phyloP scores from a whole-genome alignment of 441 rosid species.

The Croton setiger region DNA sequence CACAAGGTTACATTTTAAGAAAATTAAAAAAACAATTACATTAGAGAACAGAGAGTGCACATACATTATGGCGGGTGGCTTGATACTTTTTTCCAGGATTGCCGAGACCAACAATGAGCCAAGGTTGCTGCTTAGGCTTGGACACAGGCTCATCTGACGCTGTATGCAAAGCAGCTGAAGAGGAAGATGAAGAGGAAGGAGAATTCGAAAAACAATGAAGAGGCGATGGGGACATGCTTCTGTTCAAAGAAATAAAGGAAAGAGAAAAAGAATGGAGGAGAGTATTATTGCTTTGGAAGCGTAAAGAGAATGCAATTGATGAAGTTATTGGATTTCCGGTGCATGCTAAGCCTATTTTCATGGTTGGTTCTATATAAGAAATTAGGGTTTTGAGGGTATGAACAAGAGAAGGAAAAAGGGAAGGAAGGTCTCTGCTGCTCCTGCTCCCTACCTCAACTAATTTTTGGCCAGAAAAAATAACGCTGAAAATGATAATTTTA shows the following conservation, averaged over 20 bases:
- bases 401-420: background rate
- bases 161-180: conserved; percentile 14
- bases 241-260: background rate
- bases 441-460: background rate
- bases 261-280: background rate
- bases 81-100: conserved; percentile 83
- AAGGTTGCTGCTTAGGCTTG: conserved; percentile 52
- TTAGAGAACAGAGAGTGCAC: background rate
- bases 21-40: background rate
- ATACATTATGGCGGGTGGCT: conserved; percentile 85
- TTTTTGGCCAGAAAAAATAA: background rate
- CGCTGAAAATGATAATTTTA: background rate
- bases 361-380: background rate
- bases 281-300: background rate
- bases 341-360: conserved; percentile 25
- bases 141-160: conserved; percentile 18
- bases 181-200: conserved; percentile 17
- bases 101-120: conserved; percentile 92
- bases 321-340: conserved; percentile 1
- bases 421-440: background rate
- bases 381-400: background rate
- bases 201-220: conserved; percentile 11
- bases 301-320: conserved; percentile 18
- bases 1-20: background rate
- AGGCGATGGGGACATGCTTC: conserved; percentile 17